A percentile compares a stretch with the other conserved stretches of the same genome.
Evolutionary conservation across 1,284 basidiomycete species (phyloP).

Genomic region (Trametes polyzona): DNA sequence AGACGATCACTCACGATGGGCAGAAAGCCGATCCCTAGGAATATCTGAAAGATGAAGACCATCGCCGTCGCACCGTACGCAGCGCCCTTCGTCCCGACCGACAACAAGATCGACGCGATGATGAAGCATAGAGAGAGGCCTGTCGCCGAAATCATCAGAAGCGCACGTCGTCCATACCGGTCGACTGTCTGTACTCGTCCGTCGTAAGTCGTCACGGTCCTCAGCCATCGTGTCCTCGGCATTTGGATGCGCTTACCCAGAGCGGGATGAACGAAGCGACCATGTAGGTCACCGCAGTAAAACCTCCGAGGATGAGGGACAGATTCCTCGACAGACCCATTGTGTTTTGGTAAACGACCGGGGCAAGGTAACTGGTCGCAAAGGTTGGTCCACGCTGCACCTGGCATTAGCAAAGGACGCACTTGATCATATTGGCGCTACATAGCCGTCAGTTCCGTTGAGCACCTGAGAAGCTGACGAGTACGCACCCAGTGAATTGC

Average conservation of each 20-base stretch:
- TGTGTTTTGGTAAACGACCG: slow-evolving; percentile 48
- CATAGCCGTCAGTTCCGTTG: neutral
- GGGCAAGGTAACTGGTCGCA: slow-evolving; percentile 40
- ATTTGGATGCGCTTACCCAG: slow-evolving; percentile 36
- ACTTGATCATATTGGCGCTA: slow-evolving; percentile 27
- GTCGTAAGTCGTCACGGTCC: no score
- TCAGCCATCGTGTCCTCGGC: neutral
- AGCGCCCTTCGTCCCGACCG: slow-evolving; percentile 16
- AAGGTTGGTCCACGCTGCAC: neutral
- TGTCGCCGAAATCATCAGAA: slow-evolving; percentile 45
- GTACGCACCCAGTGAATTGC: slow-evolving; percentile 44
- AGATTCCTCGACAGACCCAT: slow-evolving; percentile 47
- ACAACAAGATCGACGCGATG: slow-evolving; percentile 26
- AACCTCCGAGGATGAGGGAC: slow-evolving; percentile 45
- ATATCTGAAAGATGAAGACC: slow-evolving; percentile 46
- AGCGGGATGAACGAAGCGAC: slow-evolving; percentile 49
- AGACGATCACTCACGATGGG: slow-evolving; percentile 39
- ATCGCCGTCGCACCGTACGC: slow-evolving; percentile 25
- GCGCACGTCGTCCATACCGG: slow-evolving; percentile 42
- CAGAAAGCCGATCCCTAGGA: slow-evolving; percentile 43
- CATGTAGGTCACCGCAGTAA: slow-evolving; percentile 46
- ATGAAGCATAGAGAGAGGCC: slow-evolving; percentile 38
- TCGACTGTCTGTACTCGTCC: slow-evolving; percentile 44
- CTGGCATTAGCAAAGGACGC: neutral
- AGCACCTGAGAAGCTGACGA: neutral